A percentile compares a stretch with the other conserved stretches of the same genome.
These are phyloP conservation scores for Malania oleifera DNA, from an alignment of 164 flowering plant genomes.

Conservation along the genomic window DNA sequence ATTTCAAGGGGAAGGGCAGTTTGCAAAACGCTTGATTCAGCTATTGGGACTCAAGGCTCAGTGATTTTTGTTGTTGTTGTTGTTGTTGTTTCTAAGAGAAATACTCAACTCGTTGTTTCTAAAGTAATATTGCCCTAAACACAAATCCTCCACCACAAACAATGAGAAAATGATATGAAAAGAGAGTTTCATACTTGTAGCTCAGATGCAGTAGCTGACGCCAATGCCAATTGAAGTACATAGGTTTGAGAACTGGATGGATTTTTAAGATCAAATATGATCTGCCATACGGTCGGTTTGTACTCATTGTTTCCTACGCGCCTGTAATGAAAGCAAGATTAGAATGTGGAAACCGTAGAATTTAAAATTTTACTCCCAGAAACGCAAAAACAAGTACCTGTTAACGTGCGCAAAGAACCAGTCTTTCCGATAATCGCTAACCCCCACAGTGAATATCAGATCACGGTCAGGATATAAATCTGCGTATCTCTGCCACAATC, in stretches of 20 bases:
- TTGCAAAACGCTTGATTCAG: no score
- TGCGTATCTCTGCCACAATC: constrained; percentile 53
- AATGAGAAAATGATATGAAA: background rate
- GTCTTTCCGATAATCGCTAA: constrained; percentile 29
- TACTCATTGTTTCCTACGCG: background rate
- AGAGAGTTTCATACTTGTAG: constrained; percentile 3
- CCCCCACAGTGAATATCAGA: constrained; percentile 34
- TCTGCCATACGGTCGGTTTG: constrained; percentile 21
- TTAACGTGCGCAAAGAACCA: constrained; percentile 71
- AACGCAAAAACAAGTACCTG: constrained; percentile 25
- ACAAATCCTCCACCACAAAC: background rate
- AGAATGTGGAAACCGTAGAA: background rate
- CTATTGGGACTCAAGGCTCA: no score
- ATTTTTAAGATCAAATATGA: constrained; percentile 8
- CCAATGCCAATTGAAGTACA: constrained; percentile 15
- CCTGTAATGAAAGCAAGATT: constrained; percentile 8
- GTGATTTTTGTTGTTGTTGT: background rate
- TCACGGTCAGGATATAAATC: constrained; percentile 45
- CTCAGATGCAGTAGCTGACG: constrained; percentile 11
- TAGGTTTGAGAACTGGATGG: background rate
- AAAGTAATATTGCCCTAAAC: no score
- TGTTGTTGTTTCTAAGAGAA: background rate
- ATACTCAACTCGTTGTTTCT: no score
- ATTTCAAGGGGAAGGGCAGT: background rate
- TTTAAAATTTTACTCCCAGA: background rate